phyloP scores from a whole-genome alignment of 2,329 filamentous ascomycete species.

The Sporothrix brunneoviolacea region DNA sequence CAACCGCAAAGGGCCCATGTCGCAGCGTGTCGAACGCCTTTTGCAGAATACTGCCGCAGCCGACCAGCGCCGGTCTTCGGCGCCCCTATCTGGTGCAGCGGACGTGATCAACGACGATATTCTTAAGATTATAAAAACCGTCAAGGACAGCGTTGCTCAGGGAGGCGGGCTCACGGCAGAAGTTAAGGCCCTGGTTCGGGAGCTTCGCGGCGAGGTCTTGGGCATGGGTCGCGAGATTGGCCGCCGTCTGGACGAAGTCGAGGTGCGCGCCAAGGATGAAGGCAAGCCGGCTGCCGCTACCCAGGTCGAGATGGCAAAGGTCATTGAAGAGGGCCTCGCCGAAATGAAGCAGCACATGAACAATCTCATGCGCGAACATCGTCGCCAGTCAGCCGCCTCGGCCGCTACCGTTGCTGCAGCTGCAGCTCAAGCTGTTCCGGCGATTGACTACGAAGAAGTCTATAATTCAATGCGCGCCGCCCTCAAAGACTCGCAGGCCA shows the following conservation, averaged over 20 bases:
- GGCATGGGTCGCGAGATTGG: constrained; percentile 92
- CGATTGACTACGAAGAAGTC: constrained; percentile 73
- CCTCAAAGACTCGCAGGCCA: constrained; percentile 52
- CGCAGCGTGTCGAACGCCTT: constrained; percentile 37
- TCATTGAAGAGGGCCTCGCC: constrained; percentile 72
- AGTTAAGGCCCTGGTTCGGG: constrained; percentile 83
- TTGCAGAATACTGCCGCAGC: constrained; percentile 34
- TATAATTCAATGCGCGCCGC: constrained; percentile 79
- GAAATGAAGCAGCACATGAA: constrained; percentile 83
- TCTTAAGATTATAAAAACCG: constrained; percentile 71
- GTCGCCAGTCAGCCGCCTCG: constrained; percentile 60
- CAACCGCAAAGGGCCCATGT: constrained; percentile 29
- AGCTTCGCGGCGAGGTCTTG: constrained; percentile 84
- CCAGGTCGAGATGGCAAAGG: constrained; percentile 64
- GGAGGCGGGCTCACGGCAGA: constrained; percentile 84
- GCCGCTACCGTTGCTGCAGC: constrained; percentile 23
- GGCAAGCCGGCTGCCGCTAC: constrained; percentile 45
- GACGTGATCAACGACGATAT: constrained; percentile 70
- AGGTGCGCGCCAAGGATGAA: constrained; percentile 44
- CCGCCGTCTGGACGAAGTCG: constrained; percentile 72
- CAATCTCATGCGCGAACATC: constrained; percentile 67
- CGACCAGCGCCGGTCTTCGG: constrained; percentile 38
- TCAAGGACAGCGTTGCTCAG: constrained; percentile 87
- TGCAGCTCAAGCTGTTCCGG: constrained; percentile 48
- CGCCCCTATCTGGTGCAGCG: constrained; percentile 37